These are phyloP conservation scores for Protea cynaroides DNA, from an alignment of 164 flowering plant genomes.

Conservation along the genomic window DNA sequence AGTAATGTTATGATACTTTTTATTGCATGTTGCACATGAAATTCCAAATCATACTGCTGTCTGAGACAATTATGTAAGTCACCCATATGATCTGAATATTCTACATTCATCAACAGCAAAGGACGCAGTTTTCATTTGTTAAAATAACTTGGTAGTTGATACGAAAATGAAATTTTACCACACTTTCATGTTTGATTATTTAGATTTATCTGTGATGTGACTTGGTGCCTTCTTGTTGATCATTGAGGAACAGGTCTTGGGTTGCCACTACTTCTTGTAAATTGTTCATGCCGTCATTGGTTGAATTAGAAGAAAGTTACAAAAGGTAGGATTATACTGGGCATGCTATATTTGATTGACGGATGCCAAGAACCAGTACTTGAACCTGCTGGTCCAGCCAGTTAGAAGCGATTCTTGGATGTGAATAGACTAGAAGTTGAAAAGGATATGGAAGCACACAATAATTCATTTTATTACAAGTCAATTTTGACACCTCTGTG, in stretches of 20 bases:
- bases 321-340: no score
- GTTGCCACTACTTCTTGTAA: neutral
- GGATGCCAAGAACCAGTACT: neutral
- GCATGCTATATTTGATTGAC: no score
- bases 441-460: neutral
- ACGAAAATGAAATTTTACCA: no score
- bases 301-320: neutral
- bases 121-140: no score
- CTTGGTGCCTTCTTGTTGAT: neutral
- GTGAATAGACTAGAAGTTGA: neutral
- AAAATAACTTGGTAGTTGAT: no score
- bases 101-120: no score
- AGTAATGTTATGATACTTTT: conserved; percentile 19
- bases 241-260: neutral
- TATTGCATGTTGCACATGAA: neutral
- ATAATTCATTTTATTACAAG: neutral
- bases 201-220: neutral
- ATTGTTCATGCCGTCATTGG: neutral
- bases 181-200: no score
- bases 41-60: no score
- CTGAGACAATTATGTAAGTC: no score
- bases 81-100: no score
- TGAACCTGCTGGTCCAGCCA: neutral
- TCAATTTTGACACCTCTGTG: neutral
- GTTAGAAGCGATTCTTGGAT: neutral